phyloP scores from a whole-genome alignment of 1,284 basidiomycete genomes.

The Tilletia horrida region DNA sequence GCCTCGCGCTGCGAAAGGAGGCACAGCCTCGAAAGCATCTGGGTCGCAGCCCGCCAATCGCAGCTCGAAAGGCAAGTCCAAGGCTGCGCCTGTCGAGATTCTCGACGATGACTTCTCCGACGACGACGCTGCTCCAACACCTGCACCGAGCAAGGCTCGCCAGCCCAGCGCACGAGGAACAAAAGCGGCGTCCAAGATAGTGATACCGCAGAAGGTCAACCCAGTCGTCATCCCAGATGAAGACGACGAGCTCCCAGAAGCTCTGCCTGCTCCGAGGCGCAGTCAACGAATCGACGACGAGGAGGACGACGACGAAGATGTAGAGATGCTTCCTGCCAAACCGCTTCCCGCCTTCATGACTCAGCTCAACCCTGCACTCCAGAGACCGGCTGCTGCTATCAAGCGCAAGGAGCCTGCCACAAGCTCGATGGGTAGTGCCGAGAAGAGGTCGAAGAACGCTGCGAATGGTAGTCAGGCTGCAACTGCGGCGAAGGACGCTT shows the following conservation, averaged over 20 bases:
- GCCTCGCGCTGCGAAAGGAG: background rate
- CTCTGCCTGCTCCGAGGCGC: background rate
- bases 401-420: background rate
- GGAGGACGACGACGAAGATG: background rate
- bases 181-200: background rate
- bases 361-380: background rate
- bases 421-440: background rate
- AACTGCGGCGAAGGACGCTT: background rate
- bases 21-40: background rate
- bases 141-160: background rate
- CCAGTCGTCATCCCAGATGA: background rate
- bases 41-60: background rate
- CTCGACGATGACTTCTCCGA: background rate
- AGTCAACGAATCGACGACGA: background rate
- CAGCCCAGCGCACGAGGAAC: background rate
- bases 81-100: background rate
- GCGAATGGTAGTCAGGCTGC: background rate
- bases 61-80: background rate
- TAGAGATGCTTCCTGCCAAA: background rate
- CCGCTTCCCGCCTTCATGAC: slow-evolving; percentile 1
- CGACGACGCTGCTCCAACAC: background rate
- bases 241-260: background rate
- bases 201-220: background rate
- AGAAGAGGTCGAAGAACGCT: background rate
- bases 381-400: background rate